phyloP scores from a whole-genome alignment of 2,329 filamentous ascomycete species.

The Sporothrix euskadiensis region DNA sequence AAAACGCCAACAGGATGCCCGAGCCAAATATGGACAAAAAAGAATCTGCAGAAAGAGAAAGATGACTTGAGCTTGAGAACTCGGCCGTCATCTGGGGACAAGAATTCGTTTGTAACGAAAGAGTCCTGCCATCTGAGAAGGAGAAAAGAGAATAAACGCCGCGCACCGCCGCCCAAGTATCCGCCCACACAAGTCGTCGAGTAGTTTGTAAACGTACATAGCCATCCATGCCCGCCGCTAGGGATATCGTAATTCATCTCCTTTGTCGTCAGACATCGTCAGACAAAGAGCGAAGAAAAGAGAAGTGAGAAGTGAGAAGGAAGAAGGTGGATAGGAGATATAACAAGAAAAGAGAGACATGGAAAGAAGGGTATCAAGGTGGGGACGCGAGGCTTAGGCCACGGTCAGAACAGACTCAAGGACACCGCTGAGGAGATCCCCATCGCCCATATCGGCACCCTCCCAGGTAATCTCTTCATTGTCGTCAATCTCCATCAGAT shows the following conservation, averaged over 20 bases:
- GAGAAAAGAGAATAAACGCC: slow-evolving; percentile 24
- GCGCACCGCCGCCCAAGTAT: slow-evolving; percentile 17
- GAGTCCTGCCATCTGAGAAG: not conserved
- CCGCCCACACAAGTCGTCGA: slow-evolving; percentile 20
- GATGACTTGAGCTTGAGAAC: not conserved
- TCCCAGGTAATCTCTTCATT: slow-evolving; percentile 61
- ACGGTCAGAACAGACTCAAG: slow-evolving; percentile 59
- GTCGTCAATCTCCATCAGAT: slow-evolving; percentile 61
- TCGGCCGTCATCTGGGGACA: not conserved
- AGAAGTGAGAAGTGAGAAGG: not conserved
- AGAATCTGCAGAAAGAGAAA: not conserved
- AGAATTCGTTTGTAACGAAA: not conserved
- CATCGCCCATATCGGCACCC: slow-evolving; percentile 56
- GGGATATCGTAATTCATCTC: slow-evolving; percentile 6
- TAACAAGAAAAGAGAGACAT: not conserved
- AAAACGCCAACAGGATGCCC: slow-evolving; percentile 22
- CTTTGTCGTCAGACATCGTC: not conserved
- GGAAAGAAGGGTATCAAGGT: not conserved
- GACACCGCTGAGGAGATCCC: slow-evolving; percentile 55
- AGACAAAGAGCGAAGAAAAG: not conserved
- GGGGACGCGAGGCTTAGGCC: slow-evolving; percentile 35
- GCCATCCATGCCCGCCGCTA: not conserved
- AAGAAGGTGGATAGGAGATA: not conserved
- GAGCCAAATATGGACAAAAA: slow-evolving; percentile 12
- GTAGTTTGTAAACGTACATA: not conserved